A percentile compares a stretch with the other conserved stretches of the same genome.
Evolutionary conservation across 2,329 filamentous ascomycete species (phyloP).

Genomic region (Paraphaeosphaeria minitans): DNA sequence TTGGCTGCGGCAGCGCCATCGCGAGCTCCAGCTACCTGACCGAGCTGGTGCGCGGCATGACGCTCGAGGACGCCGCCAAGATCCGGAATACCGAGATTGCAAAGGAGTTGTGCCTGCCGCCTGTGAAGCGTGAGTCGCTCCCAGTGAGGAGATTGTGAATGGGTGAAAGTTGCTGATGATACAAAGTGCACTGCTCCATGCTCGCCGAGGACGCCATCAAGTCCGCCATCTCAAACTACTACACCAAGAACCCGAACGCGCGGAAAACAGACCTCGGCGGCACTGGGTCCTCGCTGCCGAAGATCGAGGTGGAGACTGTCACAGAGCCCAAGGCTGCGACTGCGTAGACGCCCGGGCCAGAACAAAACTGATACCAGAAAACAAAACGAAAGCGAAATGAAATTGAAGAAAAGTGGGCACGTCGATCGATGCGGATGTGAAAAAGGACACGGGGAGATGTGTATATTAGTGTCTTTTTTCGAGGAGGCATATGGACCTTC

Average conservation of each 20-base stretch:
- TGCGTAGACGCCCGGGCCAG: conserved; percentile 13
- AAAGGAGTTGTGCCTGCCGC: conserved; percentile 88
- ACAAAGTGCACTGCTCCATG: conserved; percentile 85
- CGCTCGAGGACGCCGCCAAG: conserved; percentile 86
- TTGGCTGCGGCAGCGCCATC: conserved; percentile 93
- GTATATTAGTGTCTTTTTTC: conserved; percentile 13
- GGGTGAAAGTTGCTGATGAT: conserved; percentile 24
- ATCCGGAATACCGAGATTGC: conserved; percentile 98
- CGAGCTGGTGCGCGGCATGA: conserved; percentile 94
- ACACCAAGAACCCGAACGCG: conserved; percentile 84
- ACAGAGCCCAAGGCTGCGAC: conserved; percentile 42
- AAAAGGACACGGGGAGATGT: not conserved
- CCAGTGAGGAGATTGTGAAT: not conserved
- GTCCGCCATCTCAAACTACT: conserved; percentile 87
- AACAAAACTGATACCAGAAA: conserved; percentile 30
- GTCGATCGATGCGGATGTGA: not conserved
- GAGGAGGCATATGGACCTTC: conserved; percentile 14
- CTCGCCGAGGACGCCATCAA: conserved; percentile 92
- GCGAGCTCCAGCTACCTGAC: conserved; percentile 94
- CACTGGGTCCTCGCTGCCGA: conserved; percentile 71
- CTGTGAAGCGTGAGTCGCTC: conserved; percentile 75
- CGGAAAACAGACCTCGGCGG: conserved; percentile 77
- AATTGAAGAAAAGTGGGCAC: not conserved
- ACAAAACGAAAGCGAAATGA: not conserved
- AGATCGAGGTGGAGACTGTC: conserved; percentile 65